Evolutionary conservation across 2,329 filamentous ascomycete species (phyloP).

Genomic region (Trichothecium sympodiale): DNA sequence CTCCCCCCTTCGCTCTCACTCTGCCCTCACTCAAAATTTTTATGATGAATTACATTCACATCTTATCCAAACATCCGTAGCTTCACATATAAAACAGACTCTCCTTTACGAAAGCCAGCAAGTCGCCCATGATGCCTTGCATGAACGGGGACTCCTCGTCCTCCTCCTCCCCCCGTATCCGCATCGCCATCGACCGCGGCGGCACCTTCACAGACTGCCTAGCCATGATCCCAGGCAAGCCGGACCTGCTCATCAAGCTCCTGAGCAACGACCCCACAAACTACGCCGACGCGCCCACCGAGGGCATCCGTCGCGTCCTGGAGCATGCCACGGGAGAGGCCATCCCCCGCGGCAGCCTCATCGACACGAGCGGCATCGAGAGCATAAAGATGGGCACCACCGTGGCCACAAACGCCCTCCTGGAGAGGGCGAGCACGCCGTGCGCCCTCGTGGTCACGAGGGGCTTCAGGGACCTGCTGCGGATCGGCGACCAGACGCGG

Average conservation of each 20-base stretch:
- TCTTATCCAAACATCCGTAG: too few species aligned
- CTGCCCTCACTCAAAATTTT: too few species aligned
- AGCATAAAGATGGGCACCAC: slow-evolving; percentile 95
- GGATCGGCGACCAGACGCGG: slow-evolving; percentile 82
- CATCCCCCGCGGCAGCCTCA: slow-evolving; percentile 47
- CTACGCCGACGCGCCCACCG: slow-evolving; percentile 88
- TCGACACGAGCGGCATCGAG: slow-evolving; percentile 70
- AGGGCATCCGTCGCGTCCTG: slow-evolving; percentile 80
- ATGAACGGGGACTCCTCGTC: slow-evolving; percentile 3
- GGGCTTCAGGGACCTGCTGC: slow-evolving; percentile 77
- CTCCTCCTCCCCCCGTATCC: slow-evolving; percentile 28
- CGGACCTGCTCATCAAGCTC: slow-evolving; percentile 71
- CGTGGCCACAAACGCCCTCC: slow-evolving; percentile 81
- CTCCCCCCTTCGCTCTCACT: too few species aligned
- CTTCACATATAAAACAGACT: too few species aligned
- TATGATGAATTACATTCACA: too few species aligned
- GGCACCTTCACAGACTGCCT: slow-evolving; percentile 92
- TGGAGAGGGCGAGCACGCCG: slow-evolving; percentile 81
- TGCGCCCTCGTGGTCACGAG: slow-evolving; percentile 80
- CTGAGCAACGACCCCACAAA: slow-evolving; percentile 86
- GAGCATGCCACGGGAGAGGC: slow-evolving; percentile 62
- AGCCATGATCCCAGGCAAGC: slow-evolving; percentile 63
- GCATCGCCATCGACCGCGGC: slow-evolving; percentile 68
- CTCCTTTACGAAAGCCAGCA: too few species aligned
- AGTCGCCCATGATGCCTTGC: too few species aligned